These are phyloP conservation scores for Cercospora sp. DNA, from an alignment of 2,329 filamentous ascomycete species.

Conservation along the genomic window DNA sequence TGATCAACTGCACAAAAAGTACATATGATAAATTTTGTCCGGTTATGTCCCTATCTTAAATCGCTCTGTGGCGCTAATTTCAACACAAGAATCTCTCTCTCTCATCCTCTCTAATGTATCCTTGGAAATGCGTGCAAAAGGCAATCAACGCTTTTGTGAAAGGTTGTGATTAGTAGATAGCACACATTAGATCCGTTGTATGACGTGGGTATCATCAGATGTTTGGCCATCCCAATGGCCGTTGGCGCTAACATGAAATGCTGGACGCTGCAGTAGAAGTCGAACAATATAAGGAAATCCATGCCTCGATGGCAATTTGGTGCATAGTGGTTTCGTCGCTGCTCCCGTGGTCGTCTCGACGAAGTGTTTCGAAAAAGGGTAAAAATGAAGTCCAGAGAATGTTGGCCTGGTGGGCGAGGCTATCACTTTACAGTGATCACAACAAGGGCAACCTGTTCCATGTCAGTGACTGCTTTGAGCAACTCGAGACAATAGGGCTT, in stretches of 20 bases:
- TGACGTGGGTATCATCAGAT: conserved; percentile 23
- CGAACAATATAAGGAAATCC: conserved; percentile 8
- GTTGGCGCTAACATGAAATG: not conserved
- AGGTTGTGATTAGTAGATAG: conserved; percentile 4
- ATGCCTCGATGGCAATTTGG: not conserved
- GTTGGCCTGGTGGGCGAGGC: not conserved
- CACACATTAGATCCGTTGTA: conserved; percentile 19
- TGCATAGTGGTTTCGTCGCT: not conserved
- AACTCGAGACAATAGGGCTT: conserved; percentile 20
- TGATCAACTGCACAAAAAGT: not conserved
- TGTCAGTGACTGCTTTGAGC: not conserved
- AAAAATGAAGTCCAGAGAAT: not conserved
- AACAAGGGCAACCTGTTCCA: conserved; percentile 37
- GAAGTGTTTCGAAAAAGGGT: not conserved
- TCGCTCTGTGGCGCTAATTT: not conserved
- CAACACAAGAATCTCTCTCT: not conserved
- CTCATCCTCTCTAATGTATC: not conserved
- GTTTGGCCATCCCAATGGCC: conserved; percentile 5
- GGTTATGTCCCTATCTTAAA: not conserved
- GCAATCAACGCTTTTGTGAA: not conserved
- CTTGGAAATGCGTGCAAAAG: not conserved
- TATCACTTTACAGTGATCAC: conserved; percentile 31
- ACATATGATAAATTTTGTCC: not conserved
- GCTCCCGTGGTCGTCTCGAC: not conserved
- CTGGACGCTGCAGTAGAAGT: conserved; percentile 12